phyloP scores from a whole-genome alignment of 148 eudicot genomes.

The Rhododendron williamsianum region DNA sequence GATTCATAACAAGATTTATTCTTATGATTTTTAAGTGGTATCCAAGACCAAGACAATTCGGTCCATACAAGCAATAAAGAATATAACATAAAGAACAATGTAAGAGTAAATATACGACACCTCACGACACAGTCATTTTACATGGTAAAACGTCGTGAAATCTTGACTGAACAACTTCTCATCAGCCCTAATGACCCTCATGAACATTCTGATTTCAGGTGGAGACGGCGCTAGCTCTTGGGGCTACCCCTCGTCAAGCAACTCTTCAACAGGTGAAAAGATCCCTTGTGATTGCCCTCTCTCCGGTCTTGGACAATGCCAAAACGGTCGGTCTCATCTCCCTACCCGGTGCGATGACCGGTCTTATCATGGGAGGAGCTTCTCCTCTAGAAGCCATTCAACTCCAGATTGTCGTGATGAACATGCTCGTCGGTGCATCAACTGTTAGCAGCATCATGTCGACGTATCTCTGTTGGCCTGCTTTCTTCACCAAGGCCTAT shows the following conservation, averaged over 20 bases:
- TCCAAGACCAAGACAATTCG: no score
- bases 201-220: conserved; percentile 34
- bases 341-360: conserved; percentile 96
- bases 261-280: conserved; percentile 69
- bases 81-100: no score
- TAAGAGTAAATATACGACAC: no score
- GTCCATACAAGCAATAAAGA: no score
- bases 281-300: conserved; percentile 70
- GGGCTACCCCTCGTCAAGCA: conserved; percentile 88
- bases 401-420: conserved; percentile 86
- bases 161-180: neutral
- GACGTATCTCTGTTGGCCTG: conserved; percentile 83
- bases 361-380: conserved; percentile 94
- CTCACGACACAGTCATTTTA: no score
- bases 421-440: conserved; percentile 79
- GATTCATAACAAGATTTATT: neutral
- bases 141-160: neutral
- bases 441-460: conserved; percentile 83
- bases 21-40: neutral
- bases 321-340: conserved; percentile 88
- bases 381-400: conserved; percentile 89
- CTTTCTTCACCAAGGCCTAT: conserved; percentile 80
- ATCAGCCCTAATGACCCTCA: neutral
- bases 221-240: conserved; percentile 87
- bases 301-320: conserved; percentile 83